Conservation (phyloP, 495 filamentous ascomycete genomes). For the Neurospora sublineolata region DNA sequence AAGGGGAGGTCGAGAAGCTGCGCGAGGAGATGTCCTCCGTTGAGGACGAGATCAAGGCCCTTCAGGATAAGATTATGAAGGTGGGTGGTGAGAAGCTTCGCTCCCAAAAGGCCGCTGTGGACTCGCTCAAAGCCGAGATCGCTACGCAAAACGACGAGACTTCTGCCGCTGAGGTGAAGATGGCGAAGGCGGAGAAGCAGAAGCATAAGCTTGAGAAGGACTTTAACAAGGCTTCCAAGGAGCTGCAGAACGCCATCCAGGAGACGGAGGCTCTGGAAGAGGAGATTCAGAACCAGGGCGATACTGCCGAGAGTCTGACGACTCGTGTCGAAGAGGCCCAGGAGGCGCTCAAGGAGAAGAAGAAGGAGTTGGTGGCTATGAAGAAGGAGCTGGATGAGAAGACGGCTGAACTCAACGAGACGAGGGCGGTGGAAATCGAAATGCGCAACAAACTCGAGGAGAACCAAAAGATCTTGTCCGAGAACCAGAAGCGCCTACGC, state of each 20-base stretch:
- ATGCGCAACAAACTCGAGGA: conserved; percentile 98
- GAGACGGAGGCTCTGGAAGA: conserved; percentile 67
- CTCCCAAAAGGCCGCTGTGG: conserved; percentile 86
- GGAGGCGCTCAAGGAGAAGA: conserved; percentile 67
- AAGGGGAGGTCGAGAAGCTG: conserved; percentile 69
- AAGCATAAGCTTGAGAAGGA: conserved; percentile 78
- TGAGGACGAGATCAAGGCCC: conserved; percentile 78
- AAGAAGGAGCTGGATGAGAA: conserved; percentile 83
- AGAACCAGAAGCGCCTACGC: conserved; percentile 72
- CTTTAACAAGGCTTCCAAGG: conserved; percentile 57
- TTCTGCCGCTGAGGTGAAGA: conserved; percentile 71
- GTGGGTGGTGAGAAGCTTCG: conserved; percentile 87
- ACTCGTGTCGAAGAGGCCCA: conserved; percentile 76
- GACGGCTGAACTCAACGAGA: conserved; percentile 78
- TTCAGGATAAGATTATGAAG: conserved; percentile 97
- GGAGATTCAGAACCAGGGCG: conserved; percentile 64
- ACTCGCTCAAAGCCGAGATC: conserved; percentile 79
- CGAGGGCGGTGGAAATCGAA: conserved; percentile 83
- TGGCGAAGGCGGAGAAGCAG: conserved; percentile 86
- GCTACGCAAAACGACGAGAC: conserved; percentile 67
- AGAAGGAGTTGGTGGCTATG: conserved; percentile 61
- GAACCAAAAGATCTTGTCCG: conserved; percentile 75
- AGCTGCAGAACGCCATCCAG: conserved; percentile 55
- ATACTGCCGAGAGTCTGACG: conserved; percentile 58
- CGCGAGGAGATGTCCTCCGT: conserved; percentile 70